These are phyloP conservation scores for Alternaria postmessia DNA, from an alignment of 2,329 filamentous ascomycete genomes.

Conservation along the genomic window DNA sequence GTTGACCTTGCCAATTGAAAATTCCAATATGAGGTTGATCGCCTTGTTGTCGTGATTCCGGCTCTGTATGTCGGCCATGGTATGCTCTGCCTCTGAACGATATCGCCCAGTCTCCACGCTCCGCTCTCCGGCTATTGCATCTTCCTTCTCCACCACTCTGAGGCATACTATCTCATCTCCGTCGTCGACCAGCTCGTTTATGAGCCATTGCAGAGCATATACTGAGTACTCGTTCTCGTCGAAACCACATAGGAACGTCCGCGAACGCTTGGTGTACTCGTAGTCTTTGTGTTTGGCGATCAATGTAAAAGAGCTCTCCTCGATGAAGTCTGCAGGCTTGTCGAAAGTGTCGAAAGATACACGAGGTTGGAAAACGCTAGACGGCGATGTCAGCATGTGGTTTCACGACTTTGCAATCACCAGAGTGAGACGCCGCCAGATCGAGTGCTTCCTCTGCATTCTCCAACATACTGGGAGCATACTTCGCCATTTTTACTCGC, in stretches of 20 bases:
- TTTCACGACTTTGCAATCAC: constrained; percentile 16
- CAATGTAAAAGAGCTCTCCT: constrained; percentile 73
- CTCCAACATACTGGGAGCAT: constrained; percentile 30
- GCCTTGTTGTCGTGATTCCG: constrained; percentile 86
- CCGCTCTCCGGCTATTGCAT: constrained; percentile 69
- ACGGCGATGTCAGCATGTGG: constrained; percentile 22
- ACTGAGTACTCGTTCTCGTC: constrained; percentile 93
- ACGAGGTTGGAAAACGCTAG: constrained; percentile 69
- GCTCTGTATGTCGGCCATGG: constrained; percentile 78
- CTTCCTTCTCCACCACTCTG: constrained; percentile 84
- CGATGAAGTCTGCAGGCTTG: constrained; percentile 69
- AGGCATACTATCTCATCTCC: constrained; percentile 93
- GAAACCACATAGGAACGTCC: constrained; percentile 89
- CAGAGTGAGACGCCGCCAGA: constrained; percentile 29
- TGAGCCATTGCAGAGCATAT: constrained; percentile 89
- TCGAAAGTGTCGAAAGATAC: constrained; percentile 80
- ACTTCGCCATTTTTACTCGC: constrained; percentile 34
- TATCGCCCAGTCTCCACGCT: constrained; percentile 74
- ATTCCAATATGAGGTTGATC: constrained; percentile 85
- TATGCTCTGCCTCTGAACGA: constrained; percentile 74
- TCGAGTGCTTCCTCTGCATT: constrained; percentile 22
- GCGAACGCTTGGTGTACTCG: constrained; percentile 78
- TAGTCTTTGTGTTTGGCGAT: constrained; percentile 89
- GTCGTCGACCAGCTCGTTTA: constrained; percentile 91
- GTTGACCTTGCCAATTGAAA: constrained; percentile 87